These are phyloP conservation scores for Pseudevernia furfuracea DNA, from an alignment of 495 filamentous ascomycete species.

Conservation along the genomic window DNA sequence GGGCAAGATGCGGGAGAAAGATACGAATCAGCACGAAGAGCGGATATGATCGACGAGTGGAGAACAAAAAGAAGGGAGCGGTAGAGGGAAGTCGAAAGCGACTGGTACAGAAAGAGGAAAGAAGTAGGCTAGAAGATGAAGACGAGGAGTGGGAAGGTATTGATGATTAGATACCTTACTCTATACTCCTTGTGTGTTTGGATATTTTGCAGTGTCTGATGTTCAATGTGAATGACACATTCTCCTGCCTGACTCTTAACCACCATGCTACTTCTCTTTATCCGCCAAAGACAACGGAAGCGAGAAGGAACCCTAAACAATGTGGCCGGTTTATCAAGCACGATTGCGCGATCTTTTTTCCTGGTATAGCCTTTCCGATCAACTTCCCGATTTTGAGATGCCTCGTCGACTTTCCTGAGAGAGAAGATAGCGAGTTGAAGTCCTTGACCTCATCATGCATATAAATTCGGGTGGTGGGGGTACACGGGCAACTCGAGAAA, in stretches of 20 bases:
- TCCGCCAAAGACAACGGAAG: not conserved
- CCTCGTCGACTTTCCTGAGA: not conserved
- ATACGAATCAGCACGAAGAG: slow-evolving; percentile 85
- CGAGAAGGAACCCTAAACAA: not conserved
- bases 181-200: not conserved
- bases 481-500: not conserved
- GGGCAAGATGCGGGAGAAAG: slow-evolving; percentile 36
- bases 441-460: not conserved
- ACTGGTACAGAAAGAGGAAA: slow-evolving; percentile 37
- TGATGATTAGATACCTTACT: slow-evolving; percentile 30
- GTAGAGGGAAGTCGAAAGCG: slow-evolving; percentile 62
- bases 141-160: slow-evolving; percentile 60
- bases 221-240: not conserved
- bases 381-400: not conserved
- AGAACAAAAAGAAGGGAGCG: slow-evolving; percentile 68
- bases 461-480: not conserved
- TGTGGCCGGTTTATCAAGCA: not conserved
- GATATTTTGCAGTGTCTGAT: not conserved
- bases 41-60: slow-evolving; percentile 71
- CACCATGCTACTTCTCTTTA: too few relatives aligned
- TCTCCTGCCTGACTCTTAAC: not conserved
- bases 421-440: not conserved
- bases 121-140: slow-evolving; percentile 36
- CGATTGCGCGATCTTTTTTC: not conserved
- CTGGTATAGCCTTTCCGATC: not conserved